These are phyloP conservation scores for Vitis cinerea DNA, from an alignment of 164 flowering plant genomes.

Conservation along the genomic window DNA sequence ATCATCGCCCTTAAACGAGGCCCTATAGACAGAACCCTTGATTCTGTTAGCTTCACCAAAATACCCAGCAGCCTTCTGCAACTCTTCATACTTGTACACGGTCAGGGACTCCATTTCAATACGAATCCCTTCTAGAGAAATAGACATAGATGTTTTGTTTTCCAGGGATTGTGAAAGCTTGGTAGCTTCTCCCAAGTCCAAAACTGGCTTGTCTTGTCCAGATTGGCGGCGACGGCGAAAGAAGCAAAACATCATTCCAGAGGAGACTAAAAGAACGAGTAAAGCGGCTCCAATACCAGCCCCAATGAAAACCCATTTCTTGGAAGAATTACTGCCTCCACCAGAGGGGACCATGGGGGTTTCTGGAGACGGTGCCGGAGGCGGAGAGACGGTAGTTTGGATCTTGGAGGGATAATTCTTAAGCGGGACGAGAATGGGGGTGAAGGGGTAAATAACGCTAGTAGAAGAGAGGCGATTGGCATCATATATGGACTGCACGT, in stretches of 20 bases:
- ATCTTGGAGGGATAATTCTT: constrained; percentile 25
- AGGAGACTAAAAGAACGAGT: constrained; percentile 23
- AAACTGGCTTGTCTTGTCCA: constrained; percentile 1
- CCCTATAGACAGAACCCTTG: constrained; percentile 59
- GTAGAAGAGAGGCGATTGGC: constrained; percentile 40
- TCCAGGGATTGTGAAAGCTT: no score
- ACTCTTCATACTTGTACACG: constrained; percentile 47
- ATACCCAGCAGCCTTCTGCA: constrained; percentile 51
- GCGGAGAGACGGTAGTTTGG: constrained; percentile 1
- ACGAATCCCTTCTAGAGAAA: constrained; percentile 36
- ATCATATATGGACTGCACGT: constrained; percentile 26
- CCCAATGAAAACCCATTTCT: constrained; percentile 56
- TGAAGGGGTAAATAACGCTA: constrained; percentile 37
- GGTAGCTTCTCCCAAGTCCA: no score
- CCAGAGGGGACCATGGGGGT: constrained; percentile 8
- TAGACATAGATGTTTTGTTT: constrained; percentile 15
- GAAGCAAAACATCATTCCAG: constrained; percentile 27
- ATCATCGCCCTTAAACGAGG: constrained; percentile 47
- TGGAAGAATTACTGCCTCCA: constrained; percentile 15
- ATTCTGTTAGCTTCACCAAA: constrained; percentile 47
- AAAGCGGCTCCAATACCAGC: constrained; percentile 48
- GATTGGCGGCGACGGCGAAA: constrained; percentile 13
- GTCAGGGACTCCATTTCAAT: constrained; percentile 48
- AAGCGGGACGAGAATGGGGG: constrained; percentile 55
- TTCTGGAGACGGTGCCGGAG: constrained; percentile 22